Conservation (phyloP, 202 grass and related monocot genomes). For the Musa balbisiana region DNA sequence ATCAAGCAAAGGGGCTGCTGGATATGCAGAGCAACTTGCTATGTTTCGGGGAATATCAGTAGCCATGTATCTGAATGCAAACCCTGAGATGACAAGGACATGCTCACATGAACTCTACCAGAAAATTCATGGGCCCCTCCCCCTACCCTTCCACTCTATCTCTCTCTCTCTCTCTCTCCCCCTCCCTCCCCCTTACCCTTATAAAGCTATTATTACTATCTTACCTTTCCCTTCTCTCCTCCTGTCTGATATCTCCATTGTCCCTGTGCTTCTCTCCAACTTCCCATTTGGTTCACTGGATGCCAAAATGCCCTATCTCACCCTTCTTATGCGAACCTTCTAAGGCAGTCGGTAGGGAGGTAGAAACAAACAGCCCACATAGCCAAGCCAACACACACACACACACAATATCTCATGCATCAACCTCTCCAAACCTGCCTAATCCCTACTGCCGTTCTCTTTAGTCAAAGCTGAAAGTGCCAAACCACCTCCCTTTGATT, state of each 20-base stretch:
- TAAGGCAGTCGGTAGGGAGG: constrained; percentile 9
- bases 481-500: not conserved
- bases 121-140: constrained; percentile 15
- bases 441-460: not conserved
- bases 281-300: constrained; percentile 19
- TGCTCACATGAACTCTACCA: constrained; percentile 20
- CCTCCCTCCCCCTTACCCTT: constrained; percentile 15
- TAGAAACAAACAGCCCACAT: constrained; percentile 10
- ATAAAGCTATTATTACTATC: constrained; percentile 32
- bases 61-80: constrained; percentile 7
- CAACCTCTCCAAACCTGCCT: not conserved
- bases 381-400: constrained; percentile 9
- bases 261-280: constrained; percentile 22
- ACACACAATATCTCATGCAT: constrained; percentile 13
- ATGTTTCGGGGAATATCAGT: not conserved
- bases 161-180: constrained; percentile 11
- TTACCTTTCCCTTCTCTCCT: not conserved
- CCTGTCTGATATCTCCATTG: not conserved
- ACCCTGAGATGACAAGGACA: constrained; percentile 12
- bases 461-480: constrained; percentile 12
- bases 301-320: not conserved
- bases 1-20: not conserved
- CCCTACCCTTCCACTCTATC: constrained; percentile 9
- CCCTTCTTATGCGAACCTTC: constrained; percentile 16
- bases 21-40: not conserved